Evolutionary conservation across 768 basidiomycete species (phyloP).

Genomic region (Amanita subjunquillea): DNA sequence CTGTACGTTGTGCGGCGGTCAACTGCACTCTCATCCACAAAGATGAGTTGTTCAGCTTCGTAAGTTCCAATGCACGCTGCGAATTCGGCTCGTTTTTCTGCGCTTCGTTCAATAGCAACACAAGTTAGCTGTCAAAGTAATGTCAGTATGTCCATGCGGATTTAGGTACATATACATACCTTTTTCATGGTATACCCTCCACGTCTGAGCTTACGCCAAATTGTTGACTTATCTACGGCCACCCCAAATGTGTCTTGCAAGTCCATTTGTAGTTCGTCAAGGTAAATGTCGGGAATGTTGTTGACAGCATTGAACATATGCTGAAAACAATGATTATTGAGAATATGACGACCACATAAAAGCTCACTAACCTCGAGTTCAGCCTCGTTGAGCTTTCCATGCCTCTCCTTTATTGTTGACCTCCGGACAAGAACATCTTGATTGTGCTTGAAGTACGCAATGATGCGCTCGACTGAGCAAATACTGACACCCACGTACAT

Average conservation of each 20-base stretch:
- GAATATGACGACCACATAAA: not conserved
- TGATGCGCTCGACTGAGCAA: slow-evolving; percentile 1
- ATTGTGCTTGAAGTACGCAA: not conserved
- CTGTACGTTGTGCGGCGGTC: slow-evolving; percentile 15
- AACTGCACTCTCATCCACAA: slow-evolving; percentile 21
- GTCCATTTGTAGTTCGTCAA: slow-evolving; percentile 17
- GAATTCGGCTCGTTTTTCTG: slow-evolving; percentile 7
- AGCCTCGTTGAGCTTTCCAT: not conserved
- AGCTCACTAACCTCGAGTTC: not conserved
- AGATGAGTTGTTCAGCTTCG: too few relatives aligned
- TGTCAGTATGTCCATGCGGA: not conserved
- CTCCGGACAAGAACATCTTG: not conserved
- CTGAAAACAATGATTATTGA: not conserved
- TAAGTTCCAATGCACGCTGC: slow-evolving; percentile 6
- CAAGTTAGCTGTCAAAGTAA: slow-evolving; percentile 4
- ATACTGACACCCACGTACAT: slow-evolving; percentile 3
- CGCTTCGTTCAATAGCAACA: slow-evolving; percentile 13
- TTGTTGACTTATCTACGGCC: slow-evolving; percentile 12
- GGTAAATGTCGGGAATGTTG: slow-evolving; percentile 15
- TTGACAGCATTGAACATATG: slow-evolving; percentile 4
- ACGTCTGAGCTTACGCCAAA: slow-evolving; percentile 12
- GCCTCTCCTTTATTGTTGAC: not conserved
- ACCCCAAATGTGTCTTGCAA: slow-evolving; percentile 12
- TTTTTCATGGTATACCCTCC: not conserved
- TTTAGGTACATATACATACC: not conserved